Conservation (phyloP, 148 eudicot genomes). For the Agrostemma githago region DNA sequence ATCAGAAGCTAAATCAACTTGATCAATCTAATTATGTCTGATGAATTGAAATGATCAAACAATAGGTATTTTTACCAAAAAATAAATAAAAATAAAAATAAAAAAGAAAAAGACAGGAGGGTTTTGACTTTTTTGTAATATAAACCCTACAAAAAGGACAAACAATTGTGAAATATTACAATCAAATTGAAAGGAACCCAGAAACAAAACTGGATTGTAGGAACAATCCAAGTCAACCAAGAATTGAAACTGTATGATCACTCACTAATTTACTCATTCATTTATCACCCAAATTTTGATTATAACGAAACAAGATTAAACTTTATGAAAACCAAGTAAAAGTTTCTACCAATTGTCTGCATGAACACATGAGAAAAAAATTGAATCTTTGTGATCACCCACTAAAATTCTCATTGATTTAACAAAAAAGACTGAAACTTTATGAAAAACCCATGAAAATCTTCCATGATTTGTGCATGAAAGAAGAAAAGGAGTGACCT, state of each 20-base stretch:
- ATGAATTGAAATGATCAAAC: too few relatives aligned
- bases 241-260: slow-evolving; percentile 1
- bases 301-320: neutral
- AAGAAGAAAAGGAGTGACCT: slow-evolving; percentile 27
- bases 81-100: neutral
- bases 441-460: neutral
- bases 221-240: neutral
- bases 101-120: neutral
- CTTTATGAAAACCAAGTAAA: slow-evolving; percentile 1
- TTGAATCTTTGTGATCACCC: slow-evolving; percentile 8
- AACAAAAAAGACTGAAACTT: neutral
- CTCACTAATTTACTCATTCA: neutral
- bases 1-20: too few relatives aligned
- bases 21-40: too few relatives aligned
- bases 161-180: neutral
- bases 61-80: neutral
- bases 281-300: neutral
- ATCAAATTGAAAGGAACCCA: neutral
- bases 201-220: neutral
- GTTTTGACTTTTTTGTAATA: slow-evolving; percentile 15
- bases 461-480: neutral
- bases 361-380: neutral
- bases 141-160: slow-evolving; percentile 9
- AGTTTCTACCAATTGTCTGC: neutral
- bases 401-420: neutral